These are phyloP conservation scores for Lotus japonicus DNA, from an alignment of 306 rosid species.

Conservation along the genomic window DNA sequence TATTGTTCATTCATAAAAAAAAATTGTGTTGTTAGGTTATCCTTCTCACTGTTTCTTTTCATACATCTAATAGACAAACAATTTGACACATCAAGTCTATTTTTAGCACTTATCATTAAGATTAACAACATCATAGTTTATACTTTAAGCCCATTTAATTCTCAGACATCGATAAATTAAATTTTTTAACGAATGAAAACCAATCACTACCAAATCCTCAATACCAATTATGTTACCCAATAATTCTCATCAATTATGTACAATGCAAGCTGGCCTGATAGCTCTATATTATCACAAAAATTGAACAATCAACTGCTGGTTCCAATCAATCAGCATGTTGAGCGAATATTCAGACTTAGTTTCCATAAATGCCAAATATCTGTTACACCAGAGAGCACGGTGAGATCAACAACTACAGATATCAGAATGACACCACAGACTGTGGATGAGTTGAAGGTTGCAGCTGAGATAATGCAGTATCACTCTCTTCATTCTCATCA, in stretches of 20 bases:
- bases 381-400: background rate
- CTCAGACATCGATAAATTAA: background rate
- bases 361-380: background rate
- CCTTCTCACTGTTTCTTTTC: background rate
- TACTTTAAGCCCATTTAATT: background rate
- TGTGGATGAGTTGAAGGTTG: constrained; percentile 60
- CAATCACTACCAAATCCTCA: constrained; percentile 6
- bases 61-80: background rate
- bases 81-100: background rate
- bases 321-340: constrained; percentile 21
- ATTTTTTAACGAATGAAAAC: background rate
- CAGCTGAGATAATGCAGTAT: constrained; percentile 66
- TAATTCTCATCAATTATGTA: constrained; percentile 20
- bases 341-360: constrained; percentile 8
- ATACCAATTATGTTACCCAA: constrained; percentile 8
- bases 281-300: constrained; percentile 20
- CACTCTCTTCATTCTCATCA: constrained; percentile 66
- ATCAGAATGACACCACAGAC: constrained; percentile 63
- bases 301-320: constrained; percentile 16
- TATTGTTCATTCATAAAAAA: no score
- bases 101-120: background rate
- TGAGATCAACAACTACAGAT: background rate
- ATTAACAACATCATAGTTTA: background rate
- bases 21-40: no score
- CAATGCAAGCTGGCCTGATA: constrained; percentile 24